A percentile compares a stretch with the other conserved stretches of the same genome.
These are phyloP conservation scores for Iberis pinnata DNA, from an alignment of 345 rosid species.

Conservation along the genomic window DNA sequence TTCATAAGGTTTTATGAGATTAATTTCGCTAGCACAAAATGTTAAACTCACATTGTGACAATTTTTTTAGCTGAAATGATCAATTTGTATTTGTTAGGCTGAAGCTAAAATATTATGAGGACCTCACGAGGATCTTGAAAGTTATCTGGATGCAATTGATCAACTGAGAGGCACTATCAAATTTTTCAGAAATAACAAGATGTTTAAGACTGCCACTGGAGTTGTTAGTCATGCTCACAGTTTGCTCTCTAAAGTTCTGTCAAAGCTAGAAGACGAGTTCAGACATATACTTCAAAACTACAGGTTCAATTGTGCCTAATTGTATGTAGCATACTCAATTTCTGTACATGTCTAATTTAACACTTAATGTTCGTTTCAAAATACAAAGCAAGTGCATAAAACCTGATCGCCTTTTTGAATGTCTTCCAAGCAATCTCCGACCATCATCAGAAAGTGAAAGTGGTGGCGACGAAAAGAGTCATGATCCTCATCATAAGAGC, in stretches of 20 bases:
- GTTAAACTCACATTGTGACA: no score
- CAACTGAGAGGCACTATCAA: conserved; percentile 61
- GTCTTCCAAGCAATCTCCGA: conserved; percentile 71
- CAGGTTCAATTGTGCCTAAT: conserved; percentile 46
- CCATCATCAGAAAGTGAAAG: conserved; percentile 52
- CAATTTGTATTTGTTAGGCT: conserved; percentile 36
- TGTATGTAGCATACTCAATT: no score
- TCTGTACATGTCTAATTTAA: no score
- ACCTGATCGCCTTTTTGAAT: conserved; percentile 75
- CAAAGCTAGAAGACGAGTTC: conserved; percentile 92
- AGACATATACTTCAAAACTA: conserved; percentile 60
- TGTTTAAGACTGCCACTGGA: conserved; percentile 53
- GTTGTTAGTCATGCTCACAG: conserved; percentile 59
- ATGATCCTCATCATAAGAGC: conserved; percentile 46
- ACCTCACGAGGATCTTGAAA: conserved; percentile 91
- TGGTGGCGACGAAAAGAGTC: conserved; percentile 33
- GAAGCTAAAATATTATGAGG: conserved; percentile 96
- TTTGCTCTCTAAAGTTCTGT: conserved; percentile 70
- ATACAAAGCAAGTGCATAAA: conserved; percentile 84
- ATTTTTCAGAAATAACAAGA: conserved; percentile 59
- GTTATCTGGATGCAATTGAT: conserved; percentile 84
- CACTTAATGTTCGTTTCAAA: no score
- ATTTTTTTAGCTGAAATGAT: no score
- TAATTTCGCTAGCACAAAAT: no score
- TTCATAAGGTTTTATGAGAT: no score